Evolutionary conservation across 2,329 filamentous ascomycete species (phyloP).

Genomic region (Fusarium paranaense): DNA sequence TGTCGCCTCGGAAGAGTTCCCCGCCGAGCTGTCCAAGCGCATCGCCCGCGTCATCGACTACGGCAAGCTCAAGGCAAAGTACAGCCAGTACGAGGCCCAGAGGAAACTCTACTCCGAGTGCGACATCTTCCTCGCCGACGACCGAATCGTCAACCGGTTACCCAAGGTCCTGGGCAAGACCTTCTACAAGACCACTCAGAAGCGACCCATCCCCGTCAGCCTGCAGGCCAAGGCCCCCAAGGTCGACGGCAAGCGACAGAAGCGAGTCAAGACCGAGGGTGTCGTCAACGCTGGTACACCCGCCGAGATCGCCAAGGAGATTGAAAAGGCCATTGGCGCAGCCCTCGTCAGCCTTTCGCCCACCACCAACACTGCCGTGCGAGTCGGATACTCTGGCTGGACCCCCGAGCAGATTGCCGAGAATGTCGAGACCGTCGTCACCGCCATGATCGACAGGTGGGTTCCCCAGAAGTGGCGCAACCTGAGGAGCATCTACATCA

Average conservation of each 20-base stretch:
- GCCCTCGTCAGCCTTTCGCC: slow-evolving; percentile 85
- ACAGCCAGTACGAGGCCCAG: slow-evolving; percentile 87
- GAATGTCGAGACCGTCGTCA: slow-evolving; percentile 81
- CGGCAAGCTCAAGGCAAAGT: slow-evolving; percentile 83
- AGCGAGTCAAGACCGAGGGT: slow-evolving; percentile 61
- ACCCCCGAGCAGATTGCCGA: slow-evolving; percentile 79
- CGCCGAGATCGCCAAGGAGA: slow-evolving; percentile 79
- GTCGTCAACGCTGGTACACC: slow-evolving; percentile 64
- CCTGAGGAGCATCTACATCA: slow-evolving; percentile 87
- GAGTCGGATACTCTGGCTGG: slow-evolving; percentile 82
- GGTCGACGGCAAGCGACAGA: slow-evolving; percentile 68
- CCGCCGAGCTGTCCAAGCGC: slow-evolving; percentile 71
- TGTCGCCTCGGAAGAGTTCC: slow-evolving; percentile 79
- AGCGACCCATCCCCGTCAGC: slow-evolving; percentile 87
- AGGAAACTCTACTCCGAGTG: slow-evolving; percentile 87
- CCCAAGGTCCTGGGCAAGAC: slow-evolving; percentile 87
- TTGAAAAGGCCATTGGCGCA: slow-evolving; percentile 80
- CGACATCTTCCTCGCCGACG: slow-evolving; percentile 93
- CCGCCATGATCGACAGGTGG: slow-evolving; percentile 79
- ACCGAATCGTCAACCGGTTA: slow-evolving; percentile 80
- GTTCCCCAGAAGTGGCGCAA: slow-evolving; percentile 90
- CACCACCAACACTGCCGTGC: slow-evolving; percentile 82
- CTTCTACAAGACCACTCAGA: slow-evolving; percentile 86
- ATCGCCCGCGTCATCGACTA: slow-evolving; percentile 84
- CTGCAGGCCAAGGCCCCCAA: slow-evolving; percentile 73